Base-by-base conservation (phyloP, 1,284 basidiomycete species). In the Moesziomyces antarcticus region DNA sequence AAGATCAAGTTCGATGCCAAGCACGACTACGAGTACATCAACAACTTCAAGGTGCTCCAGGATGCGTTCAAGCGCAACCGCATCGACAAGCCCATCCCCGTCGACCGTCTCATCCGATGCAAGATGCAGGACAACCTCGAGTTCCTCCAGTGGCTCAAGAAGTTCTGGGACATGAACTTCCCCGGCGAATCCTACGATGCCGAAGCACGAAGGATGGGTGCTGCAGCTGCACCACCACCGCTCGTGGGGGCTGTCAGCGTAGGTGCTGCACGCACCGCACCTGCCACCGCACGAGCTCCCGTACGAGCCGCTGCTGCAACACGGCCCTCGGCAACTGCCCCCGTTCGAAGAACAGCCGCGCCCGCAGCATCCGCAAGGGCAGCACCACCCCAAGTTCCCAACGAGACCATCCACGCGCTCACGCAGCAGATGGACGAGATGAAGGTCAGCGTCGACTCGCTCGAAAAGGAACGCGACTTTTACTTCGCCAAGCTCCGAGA, bases 81-180 rank as follows among this genome's bases (percentile, higher is more conserved):
- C 85, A 92, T 98, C 73, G 94, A 97, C 85, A 98, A 96, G 93
- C 95, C 96, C 16, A 95, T 99, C 82, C 92, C 89, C 1, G 92
- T 99, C 27, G 95, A 97, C 75, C 91, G 88, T 79, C 89, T 99
- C 55, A 90, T 94, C 49, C 96, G 96, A 86, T 99, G 96, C 88
- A 98, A 98, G 87, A 99, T 99, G 96, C 97, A 98, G 86, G 97
- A 99, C 86, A 99, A 99, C 85, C 91, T 99, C 77, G 97, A 99
- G 85, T 99, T 99, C 86, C 85, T 96, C 59, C 96, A 99, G 85
- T 99, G 96, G 96, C 88, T 94, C 81, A 95, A 95, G 84, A 91
- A 92, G 56, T 97, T 91, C 86, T 99, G 97, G 96, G 94, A 98
- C 82, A 86, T 89, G 47, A 93, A 97, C 87, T 95, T 90, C 83